Base-by-base conservation (phyloP, 176 grass and related monocot genomes). In the Eragrostis curvula region DNA sequence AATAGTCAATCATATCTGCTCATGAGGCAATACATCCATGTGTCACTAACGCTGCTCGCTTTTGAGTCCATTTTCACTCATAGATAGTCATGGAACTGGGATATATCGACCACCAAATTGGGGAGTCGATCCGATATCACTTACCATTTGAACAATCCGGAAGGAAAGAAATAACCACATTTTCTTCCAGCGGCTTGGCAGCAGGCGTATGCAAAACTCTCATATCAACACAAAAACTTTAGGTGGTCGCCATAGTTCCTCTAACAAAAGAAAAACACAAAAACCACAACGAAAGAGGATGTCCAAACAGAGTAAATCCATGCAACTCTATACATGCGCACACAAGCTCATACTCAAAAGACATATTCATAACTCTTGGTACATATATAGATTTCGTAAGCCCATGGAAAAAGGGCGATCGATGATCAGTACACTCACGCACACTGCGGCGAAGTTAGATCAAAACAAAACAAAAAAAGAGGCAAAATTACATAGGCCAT, bases 401-500 rank as follows among this genome's bases (percentile, higher is more conserved):
- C 64, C 64, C 48, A 6, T 28, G 0, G 32, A 68, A 80, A 80
- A 68, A 55, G 14, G 48, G 32, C 21, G 62, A 79, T 67, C 32
- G 32, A 36, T 0, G 6, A 30, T 49, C 28, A 28, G 14, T 45
- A 61, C n/a, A 62, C 8, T 9, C 7, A 18, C 13, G 3, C 17
- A n/a, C n/a, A 10, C 52, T 36, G 13, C 24, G 15, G 16, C 12
- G 24, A 68, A 67, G 62, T 79, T 79, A 41, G 12, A 17, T 24
- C 29, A 52, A 16, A 79, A 51, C 42, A 46, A 46, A 18, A n/a
- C 28, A 62, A 62, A 46, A 12, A 1, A 5, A 6, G 25, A 29
- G 25, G 30, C 2, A 17, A 65, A 68, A 79, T 79, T 79, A 79
- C 30, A 79, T 17, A 52, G 77, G 13, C 56, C 77, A 66, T 51